Percentiles rank a stretch among this genome's conserved stretches.
Conservation (phyloP, 176 grass and related monocot species). For the Poa annua region DNA sequence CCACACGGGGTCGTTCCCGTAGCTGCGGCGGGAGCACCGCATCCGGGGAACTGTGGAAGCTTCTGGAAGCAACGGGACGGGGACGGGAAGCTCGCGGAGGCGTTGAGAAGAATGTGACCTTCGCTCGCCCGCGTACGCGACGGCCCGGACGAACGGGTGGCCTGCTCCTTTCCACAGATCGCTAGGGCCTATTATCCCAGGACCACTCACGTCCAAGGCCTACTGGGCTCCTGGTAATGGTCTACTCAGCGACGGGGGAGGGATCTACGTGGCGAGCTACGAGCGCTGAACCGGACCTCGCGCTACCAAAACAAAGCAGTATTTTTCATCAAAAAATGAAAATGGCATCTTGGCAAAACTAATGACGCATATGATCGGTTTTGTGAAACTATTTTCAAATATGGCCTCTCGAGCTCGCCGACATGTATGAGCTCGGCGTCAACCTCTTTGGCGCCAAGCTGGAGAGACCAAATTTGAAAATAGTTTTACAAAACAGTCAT, state of each 20-base stretch:
- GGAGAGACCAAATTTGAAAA: too few species aligned
- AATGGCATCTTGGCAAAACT: too few species aligned
- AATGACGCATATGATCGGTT: too few species aligned
- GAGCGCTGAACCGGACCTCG: too few species aligned
- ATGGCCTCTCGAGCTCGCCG: too few species aligned
- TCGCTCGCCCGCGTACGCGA: neutral
- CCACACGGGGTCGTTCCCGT: neutral
- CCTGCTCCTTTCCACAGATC: neutral
- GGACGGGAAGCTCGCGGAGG: slow-evolving; percentile 26
- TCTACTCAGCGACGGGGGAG: neutral
- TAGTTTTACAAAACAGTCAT: too few species aligned
- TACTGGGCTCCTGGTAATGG: neutral
- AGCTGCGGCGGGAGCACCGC: slow-evolving; percentile 23
- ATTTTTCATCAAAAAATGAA: too few species aligned
- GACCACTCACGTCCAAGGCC: neutral
- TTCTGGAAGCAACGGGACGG: slow-evolving; percentile 44
- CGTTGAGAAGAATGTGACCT: slow-evolving; percentile 24
- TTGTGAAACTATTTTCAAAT: too few species aligned
- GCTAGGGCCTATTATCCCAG: neutral
- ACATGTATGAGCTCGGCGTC: too few species aligned
- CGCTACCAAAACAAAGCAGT: too few species aligned
- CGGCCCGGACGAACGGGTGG: neutral
- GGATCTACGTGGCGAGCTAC: neutral
- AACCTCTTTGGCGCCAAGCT: too few species aligned
- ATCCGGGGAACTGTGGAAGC: slow-evolving; percentile 13